Evolutionary conservation across 2,329 filamentous ascomycete species (phyloP), one percentile per base, ranked within the genome.

Genomic region (Botrytis cinerea): DNA sequence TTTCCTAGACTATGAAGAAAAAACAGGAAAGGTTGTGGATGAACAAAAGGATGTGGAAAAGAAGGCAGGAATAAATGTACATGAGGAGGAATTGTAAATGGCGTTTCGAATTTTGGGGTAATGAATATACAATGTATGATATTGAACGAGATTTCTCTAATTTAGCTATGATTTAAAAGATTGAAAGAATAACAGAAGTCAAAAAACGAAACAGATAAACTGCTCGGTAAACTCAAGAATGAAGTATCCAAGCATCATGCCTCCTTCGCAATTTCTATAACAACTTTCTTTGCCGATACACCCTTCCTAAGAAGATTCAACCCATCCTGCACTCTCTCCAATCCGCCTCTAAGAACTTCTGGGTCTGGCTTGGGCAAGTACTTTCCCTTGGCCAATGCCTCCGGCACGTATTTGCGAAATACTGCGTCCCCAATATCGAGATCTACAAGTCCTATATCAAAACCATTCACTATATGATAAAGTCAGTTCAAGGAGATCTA

Each of bases 221-320:
- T n/a, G 25, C 12, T 43, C 14, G 35, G 22, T n/a, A 14, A 16
- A 38, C 35, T 61, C 20, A 40, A 62, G 25, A 43, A 38, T 43
- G 38, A 28, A 10, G 16, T 28, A 9, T 28, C n/a, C 40, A 28
- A 28, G n/a, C 16, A 63, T 63, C 38, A 63, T 45, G 25, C 10
- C 54, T 71, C 28, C 51, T 70, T 75, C 14, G 66, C 40, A 73
- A 76, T 46, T 66, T 77, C 72, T 74, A 86, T 81, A 25, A 85
- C 83, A 38, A 85, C 40, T 76, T 86, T 86, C 76, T 81, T 81
- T 2, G 82, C 84, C 12, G 83, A 84, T 2, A 85, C 82, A 3
- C 84, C 83, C 66, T 81, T 80, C 59, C 74, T 80, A 6, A 82
- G 75, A 0, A 80, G 43, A 76, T 85, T 81, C 45, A 86, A 73